Conservation (phyloP, 495 filamentous ascomycete species). For the Lepidopterella palustris region DNA sequence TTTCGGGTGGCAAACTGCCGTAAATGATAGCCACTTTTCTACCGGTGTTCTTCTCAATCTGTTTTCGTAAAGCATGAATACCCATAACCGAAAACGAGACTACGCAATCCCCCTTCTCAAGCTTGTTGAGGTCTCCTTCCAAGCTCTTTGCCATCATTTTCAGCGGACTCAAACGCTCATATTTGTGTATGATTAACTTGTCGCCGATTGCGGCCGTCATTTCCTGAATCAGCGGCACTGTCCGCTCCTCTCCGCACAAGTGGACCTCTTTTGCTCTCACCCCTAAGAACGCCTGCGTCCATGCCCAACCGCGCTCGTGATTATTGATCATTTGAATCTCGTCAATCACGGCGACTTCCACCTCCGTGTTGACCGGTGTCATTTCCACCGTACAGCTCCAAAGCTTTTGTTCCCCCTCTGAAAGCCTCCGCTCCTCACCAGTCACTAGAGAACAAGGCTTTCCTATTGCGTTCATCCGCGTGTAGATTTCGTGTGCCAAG, state of each 20-base stretch:
- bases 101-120: constrained; percentile 85
- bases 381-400: constrained; percentile 97
- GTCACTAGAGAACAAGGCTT: constrained; percentile 75
- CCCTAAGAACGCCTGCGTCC: constrained; percentile 89
- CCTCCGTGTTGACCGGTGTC: constrained; percentile 60
- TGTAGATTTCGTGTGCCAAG: constrained; percentile 88
- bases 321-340: constrained; percentile 97
- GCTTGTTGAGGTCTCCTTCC: constrained; percentile 51
- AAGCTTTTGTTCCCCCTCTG: constrained; percentile 40
- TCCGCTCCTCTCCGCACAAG: constrained; percentile 83
- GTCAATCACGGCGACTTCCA: constrained; percentile 93
- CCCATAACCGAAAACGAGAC: constrained; percentile 75
- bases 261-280: constrained; percentile 82
- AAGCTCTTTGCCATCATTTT: constrained; percentile 58
- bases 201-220: constrained; percentile 80
- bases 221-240: constrained; percentile 70
- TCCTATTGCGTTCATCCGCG: constrained; percentile 69
- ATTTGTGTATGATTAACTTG: constrained; percentile 68
- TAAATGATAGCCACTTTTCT: constrained; percentile 87
- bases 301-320: constrained; percentile 80
- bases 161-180: constrained; percentile 75
- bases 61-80: constrained; percentile 71
- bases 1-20: constrained; percentile 86
- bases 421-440: constrained; percentile 73
- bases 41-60: constrained; percentile 70